Base-by-base conservation (phyloP, 2,329 filamentous ascomycete species). In the Neurospora sp. region DNA sequence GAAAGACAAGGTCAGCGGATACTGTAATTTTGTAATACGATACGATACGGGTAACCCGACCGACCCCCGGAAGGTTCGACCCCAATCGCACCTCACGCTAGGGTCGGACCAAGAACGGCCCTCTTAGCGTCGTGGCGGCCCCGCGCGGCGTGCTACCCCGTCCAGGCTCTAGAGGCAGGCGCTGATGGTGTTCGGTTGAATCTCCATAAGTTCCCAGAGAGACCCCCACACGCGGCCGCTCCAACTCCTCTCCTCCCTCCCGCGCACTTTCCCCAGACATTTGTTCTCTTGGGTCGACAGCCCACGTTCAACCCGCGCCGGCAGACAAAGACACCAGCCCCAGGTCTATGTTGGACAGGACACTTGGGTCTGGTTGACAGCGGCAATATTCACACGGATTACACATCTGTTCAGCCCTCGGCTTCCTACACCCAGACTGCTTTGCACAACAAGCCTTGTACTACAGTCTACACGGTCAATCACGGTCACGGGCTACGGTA, bases 201-300 rank as follows among this genome's bases (percentile, higher is more conserved):
- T 62, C 52, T 62, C 52, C 52, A 62, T 62, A 62, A 62, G 52
- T 62, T 62, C 46, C 46, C 46, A 33, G 52, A 62, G 72, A 73
- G 73, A 76, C 75, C 75, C 75, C 75, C 75, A 77, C 75, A 74
- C 74, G 71, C 33, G 33, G 33, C 72, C 71, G 72, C 71, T 69
- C 68, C 70, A 67, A 70, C 69, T 71, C 69, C 67, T 66, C 69
- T 71, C 68, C 70, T 72, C 72, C 71, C 70, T 69, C 66, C 68
- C 68, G 62, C 68, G 68, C 73, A 70, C 72, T 73, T 73, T 73
- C 72, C 74, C 74, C 73, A 77, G 72, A 72, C 74, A 71, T 66
- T 70, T 46, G 69, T 67, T 62, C 70, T 71, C 68, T 65, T 39
- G 70, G 69, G 69, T 71, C 72, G 72, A 73, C 71, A 72, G 68